Evolutionary conservation across 257 asterid species (phyloP), one percentile per base, ranked within the genome.

Genomic region (Ilex aquifolium): DNA sequence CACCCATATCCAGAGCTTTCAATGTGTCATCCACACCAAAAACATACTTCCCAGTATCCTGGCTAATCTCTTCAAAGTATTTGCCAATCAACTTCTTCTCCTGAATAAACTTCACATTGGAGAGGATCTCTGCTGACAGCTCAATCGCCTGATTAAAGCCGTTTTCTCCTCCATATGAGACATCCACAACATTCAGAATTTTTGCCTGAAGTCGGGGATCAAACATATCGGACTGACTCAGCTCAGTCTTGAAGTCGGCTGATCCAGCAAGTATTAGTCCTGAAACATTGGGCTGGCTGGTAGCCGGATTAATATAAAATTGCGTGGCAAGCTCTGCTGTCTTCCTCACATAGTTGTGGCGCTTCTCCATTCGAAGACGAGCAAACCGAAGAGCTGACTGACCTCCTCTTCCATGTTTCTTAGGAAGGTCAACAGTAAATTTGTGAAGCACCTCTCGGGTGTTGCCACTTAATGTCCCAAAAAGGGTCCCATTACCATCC

Each of bases 311-410:
- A 7, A 53, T 53, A 14, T 0, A 53, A 21, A 53, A 53, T 27
- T 53, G 57, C 15, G 57, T 53, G 27, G 57, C 57, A n/a, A 53
- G 57, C 57, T 53, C 57, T 15, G 57, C 57, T 6, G 57, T 53
- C 30, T 53, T 53, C 57, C 57, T 53, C 30, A 53, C 57, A 21
- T 53, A 53, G 30, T 53, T 53, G 31, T 53, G 57, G 30, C 57
- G 57, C 30, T 53, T 53, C 57, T 53, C 57, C 57, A 53, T 53
- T 53, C 57, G 57, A 21, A 53, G 57, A 53, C 57, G 57, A 21
- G 57, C 57, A 21, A 53, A 53, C 30, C 57, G 57, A 5, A 53
- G 57, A 1, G 57, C 57, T 15, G 57, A 53, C 57, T 53, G 57
- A 0, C 57, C 57, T 53, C 57, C 57, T 21, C 57, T 53, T 21